Conservation (phyloP, 805 yeast genomes). For the Saccharomycopsis schoenii region DNA sequence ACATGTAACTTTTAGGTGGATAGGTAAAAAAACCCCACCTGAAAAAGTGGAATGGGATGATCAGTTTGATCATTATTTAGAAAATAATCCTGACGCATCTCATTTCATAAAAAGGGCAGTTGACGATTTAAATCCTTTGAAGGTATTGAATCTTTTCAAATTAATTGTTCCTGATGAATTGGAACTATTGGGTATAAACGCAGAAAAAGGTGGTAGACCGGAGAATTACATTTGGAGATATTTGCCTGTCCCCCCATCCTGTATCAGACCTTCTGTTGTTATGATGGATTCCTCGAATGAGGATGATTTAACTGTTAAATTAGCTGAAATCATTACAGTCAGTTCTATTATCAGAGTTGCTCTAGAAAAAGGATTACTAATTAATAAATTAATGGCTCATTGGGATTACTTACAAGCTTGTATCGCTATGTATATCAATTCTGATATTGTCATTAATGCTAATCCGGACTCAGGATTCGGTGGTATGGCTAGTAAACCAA, state of each 20-base stretch:
- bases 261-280: slow-evolving; percentile 93
- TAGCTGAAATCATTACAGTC: slow-evolving; percentile 95
- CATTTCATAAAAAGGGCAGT: slow-evolving; percentile 75
- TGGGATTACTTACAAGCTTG: slow-evolving; percentile 96
- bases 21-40: slow-evolving; percentile 78
- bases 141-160: slow-evolving; percentile 78
- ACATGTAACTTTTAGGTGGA: slow-evolving; percentile 93
- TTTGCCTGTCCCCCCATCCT: slow-evolving; percentile 97
- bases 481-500: slow-evolving; percentile 52
- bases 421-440: slow-evolving; percentile 94
- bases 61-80: slow-evolving; percentile 68
- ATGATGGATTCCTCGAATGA: slow-evolving; percentile 90
- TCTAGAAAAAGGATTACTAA: slow-evolving; percentile 86
- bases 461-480: slow-evolving; percentile 55
- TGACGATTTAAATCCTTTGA: slow-evolving; percentile 91
- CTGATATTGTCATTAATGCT: slow-evolving; percentile 59
- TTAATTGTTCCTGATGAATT: slow-evolving; percentile 81
- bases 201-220: slow-evolving; percentile 83
- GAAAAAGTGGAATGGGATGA: slow-evolving; percentile 84
- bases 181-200: slow-evolving; percentile 84
- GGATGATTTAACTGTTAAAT: slow-evolving; percentile 91
- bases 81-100: slow-evolving; percentile 79
- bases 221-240: slow-evolving; percentile 96
- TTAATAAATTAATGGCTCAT: slow-evolving; percentile 92
- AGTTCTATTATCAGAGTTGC: slow-evolving; percentile 92